phyloP scores from a whole-genome alignment of 805 yeast species.

The Candida silvicultrix region DNA sequence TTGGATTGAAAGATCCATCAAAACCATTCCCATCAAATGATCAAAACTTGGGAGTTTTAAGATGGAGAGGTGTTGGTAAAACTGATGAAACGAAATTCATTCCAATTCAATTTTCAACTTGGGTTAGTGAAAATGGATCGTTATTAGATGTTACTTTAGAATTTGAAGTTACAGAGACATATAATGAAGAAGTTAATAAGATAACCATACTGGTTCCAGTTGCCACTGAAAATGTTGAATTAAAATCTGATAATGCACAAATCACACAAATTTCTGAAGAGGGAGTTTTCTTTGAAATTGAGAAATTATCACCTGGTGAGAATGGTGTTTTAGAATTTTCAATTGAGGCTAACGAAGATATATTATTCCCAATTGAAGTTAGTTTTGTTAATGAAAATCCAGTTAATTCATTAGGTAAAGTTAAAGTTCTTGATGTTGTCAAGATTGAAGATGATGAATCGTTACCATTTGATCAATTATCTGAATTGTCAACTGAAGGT shows the following conservation, averaged over 20 bases:
- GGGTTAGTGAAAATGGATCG: constrained; percentile 69
- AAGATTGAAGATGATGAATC: constrained; percentile 43
- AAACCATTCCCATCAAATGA: constrained; percentile 90
- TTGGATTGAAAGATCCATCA: constrained; percentile 69
- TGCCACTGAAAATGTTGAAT: constrained; percentile 46
- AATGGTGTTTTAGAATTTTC: constrained; percentile 77
- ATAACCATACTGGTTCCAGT: constrained; percentile 61
- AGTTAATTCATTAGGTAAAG: constrained; percentile 54
- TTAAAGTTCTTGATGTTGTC: constrained; percentile 56
- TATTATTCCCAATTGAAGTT: constrained; percentile 82
- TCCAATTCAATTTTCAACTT: constrained; percentile 75
- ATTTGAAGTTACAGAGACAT: constrained; percentile 60
- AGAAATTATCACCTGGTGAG: constrained; percentile 42
- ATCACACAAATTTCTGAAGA: constrained; percentile 55
- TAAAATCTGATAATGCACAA: constrained; percentile 48
- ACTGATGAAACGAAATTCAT: constrained; percentile 45
- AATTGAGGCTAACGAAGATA: constrained; percentile 74
- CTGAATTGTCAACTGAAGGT: constrained; percentile 51
- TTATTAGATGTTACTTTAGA: constrained; percentile 77
- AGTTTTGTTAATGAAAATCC: constrained; percentile 46
- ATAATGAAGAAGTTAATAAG: constrained; percentile 43
- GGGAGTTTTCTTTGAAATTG: constrained; percentile 64
- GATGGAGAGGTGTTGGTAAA: constrained; percentile 79
- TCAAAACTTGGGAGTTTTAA: constrained; percentile 82
- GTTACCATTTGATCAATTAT: constrained; percentile 64